Percentiles rank a stretch among this genome's conserved stretches.
These are phyloP conservation scores for Tolypocladium guangdongense DNA, from an alignment of 2,329 filamentous ascomycete species.

Conservation along the genomic window DNA sequence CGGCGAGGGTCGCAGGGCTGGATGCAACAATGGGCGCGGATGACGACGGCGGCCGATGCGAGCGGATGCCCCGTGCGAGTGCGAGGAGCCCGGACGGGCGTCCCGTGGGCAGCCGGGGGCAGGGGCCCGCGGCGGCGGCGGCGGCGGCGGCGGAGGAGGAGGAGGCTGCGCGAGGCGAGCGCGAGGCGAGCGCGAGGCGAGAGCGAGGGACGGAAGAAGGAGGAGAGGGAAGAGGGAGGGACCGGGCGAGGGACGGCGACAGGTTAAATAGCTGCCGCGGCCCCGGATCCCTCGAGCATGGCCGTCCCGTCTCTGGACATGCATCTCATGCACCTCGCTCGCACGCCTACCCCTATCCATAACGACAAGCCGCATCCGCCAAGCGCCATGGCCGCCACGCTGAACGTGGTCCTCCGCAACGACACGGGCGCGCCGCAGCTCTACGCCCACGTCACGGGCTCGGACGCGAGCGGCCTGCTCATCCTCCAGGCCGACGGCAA, in stretches of 20 bases:
- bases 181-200: too few relatives aligned
- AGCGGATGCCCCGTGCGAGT: not conserved
- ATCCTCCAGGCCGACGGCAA: slow-evolving; percentile 55
- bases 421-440: slow-evolving; percentile 44
- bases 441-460: slow-evolving; percentile 62
- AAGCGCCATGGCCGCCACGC: slow-evolving; percentile 10
- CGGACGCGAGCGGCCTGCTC: slow-evolving; percentile 44
- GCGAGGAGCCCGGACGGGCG: not conserved
- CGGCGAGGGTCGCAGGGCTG: not conserved
- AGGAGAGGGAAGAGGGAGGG: too few relatives aligned
- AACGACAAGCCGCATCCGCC: not conserved
- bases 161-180: not conserved
- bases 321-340: too few relatives aligned
- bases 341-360: too few relatives aligned
- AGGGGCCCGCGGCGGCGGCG: not conserved
- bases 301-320: not conserved
- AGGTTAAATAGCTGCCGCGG: not conserved
- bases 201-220: not conserved
- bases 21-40: not conserved
- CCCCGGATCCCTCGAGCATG: not conserved
- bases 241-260: too few relatives aligned
- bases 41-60: not conserved
- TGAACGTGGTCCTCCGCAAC: slow-evolving; percentile 55
- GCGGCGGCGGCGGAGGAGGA: not conserved
- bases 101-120: too few relatives aligned